Conservation (phyloP, 352 stramenopile genomes). For the Blastocystis sp. region DNA sequence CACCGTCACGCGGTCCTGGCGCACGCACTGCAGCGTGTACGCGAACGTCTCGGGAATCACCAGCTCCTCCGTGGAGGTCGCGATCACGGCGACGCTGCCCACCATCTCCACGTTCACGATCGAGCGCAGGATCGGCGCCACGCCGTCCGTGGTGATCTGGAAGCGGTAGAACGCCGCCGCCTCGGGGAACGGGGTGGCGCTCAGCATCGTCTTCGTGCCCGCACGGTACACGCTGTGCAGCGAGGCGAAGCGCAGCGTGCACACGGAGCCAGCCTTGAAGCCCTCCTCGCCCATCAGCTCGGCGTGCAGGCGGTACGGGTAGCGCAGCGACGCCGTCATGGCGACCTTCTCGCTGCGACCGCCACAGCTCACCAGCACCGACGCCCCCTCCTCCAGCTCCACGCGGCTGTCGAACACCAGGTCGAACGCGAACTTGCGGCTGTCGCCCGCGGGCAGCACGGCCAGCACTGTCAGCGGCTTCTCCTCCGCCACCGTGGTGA, state of each 20-base stretch:
- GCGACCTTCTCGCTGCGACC: neutral
- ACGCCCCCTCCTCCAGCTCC: neutral
- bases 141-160: neutral
- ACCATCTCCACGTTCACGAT: neutral
- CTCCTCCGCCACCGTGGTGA: conserved; percentile 10
- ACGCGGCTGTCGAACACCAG: neutral
- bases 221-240: conserved; percentile 2
- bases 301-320: neutral
- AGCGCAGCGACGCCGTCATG: neutral
- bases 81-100: neutral
- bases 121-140: neutral
- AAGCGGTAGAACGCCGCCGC: neutral
- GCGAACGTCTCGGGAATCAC: neutral
- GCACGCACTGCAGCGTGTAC: conserved; percentile 6
- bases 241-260: conserved; percentile 37
- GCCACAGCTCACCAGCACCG: neutral
- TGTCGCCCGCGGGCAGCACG: neutral
- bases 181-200: conserved; percentile 8
- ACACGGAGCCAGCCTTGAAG: neutral
- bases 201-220: neutral
- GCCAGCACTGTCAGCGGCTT: conserved; percentile 4
- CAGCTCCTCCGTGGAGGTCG: conserved; percentile 6
- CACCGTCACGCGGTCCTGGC: neutral
- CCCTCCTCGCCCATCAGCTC: neutral
- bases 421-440: neutral